Evolutionary conservation across 306 rosid species (phyloP), one percentile per base, ranked within the genome.

Genomic region (Myrica gale): DNA sequence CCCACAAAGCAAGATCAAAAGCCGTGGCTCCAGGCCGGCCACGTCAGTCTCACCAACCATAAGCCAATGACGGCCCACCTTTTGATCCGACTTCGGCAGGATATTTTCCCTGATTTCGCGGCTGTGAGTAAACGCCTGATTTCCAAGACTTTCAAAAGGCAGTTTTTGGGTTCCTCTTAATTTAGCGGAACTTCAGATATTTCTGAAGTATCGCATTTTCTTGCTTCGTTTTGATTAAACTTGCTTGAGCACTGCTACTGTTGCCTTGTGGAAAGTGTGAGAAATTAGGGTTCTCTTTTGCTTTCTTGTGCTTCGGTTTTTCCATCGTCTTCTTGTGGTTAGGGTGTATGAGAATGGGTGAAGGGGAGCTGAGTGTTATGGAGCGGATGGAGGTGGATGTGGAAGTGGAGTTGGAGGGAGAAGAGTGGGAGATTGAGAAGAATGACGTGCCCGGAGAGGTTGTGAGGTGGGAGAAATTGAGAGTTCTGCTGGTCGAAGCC

Each of bases 401-500:
- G 32, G 32, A 26, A 26, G 32, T 26, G 32, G 32, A 26, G 32
- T 26, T 26, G 42, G 56, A 76, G 66, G 42, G 17, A 9, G 58
- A 46, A 26, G 16, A 71, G 53, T 50, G 72, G 11, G 39, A 60
- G n/a, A 56, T 23, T 0, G 74, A 51, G 43, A 79, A 80, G 20
- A 65, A n/a, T 15, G 83, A 72, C 50, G 68, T 16, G 48, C 46
- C 48, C 0, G 39, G 26, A 15, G 83, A 84, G 73, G 67, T 73
- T 63, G 83, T 87, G 51, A 62, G 71, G 41, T 82, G 84, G 85
- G 87, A 80, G 43, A 82, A 46, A 52, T 65, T 83, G 1, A 78
- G 84, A 43, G 89, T 90, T 15, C 81, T 92, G 52, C 87, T 89
- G 53, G 91, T 92, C 8, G 96, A 92, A 84, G 74, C 96, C 45